A percentile compares a stretch with the other conserved stretches of the same genome.
Evolutionary conservation across 805 yeast species (phyloP).

Genomic region (Yarrowia sp.): DNA sequence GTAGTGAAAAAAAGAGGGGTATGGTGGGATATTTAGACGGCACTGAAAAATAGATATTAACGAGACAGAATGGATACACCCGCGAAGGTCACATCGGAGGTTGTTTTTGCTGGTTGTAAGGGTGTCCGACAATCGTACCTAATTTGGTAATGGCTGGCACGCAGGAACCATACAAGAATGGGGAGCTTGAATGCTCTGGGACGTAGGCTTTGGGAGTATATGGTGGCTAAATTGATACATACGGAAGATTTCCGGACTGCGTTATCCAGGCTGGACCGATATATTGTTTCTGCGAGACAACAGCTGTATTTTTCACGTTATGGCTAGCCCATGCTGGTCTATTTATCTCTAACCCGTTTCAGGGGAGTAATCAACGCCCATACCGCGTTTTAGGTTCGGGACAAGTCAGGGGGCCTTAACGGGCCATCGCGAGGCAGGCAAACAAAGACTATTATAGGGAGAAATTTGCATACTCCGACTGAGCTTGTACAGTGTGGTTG

Average conservation of each 20-base stretch:
- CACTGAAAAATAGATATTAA: too few species aligned
- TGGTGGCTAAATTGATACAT: background rate
- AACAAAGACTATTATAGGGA: background rate
- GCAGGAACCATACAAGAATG: conserved; percentile 6
- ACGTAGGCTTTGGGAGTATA: background rate
- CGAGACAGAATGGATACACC: too few species aligned
- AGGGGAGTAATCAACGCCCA: background rate
- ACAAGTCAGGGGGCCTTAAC: conserved; percentile 21
- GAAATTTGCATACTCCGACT: background rate
- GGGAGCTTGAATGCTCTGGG: background rate
- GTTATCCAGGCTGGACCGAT: background rate
- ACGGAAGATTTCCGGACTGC: background rate
- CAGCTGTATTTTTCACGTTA: background rate
- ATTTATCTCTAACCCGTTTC: conserved; percentile 12
- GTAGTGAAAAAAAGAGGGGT: background rate
- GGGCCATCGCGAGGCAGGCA: conserved; percentile 21
- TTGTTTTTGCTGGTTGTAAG: background rate
- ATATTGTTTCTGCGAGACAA: background rate
- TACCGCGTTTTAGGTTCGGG: conserved; percentile 8
- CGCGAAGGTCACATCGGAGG: background rate
- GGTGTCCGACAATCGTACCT: background rate
- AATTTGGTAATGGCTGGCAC: background rate
- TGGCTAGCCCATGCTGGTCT: background rate
- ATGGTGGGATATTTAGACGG: background rate
- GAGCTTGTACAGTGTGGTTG: background rate